Base-by-base conservation (phyloP, 768 basidiomycete species). In the Austroboletus eburneus region DNA sequence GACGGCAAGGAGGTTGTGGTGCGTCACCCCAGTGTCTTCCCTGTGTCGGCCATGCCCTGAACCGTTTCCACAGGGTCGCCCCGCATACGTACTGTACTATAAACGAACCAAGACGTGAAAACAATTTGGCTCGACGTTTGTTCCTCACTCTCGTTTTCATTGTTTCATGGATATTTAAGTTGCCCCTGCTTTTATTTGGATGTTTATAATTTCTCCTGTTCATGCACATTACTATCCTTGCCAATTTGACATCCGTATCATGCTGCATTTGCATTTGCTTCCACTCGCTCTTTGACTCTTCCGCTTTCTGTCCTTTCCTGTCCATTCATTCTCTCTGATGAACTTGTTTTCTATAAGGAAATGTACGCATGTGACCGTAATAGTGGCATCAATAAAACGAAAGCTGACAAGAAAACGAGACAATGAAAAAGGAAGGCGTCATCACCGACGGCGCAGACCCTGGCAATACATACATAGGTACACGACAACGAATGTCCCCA, bases 1-100 rank as follows among this genome's bases (percentile, higher is more conserved):
- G 82, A 90, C 43, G 72, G 83, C 39, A 86, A 80, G 59, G 85
- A 93, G 62, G 87, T 96, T 5, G 86, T 91, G 42, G 91, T 94
- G 59, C 55, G 87, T 74, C 6, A 63, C 21, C n/a, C n/a, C 9
- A 17, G 8, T n/a, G 34, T 22, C n/a, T 38, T 14, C 24, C n/a
- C 12, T 16, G 12, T 34, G 6, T 35, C 13, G 9, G 24, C n/a
- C 24, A 13, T 32, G 23, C 16, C 35, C 38, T 48, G 54, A 69
- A 72, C 63, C 14, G 5, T 49, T 18, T 55, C 30, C 70, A 49
- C 72, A 86, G 73, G 76, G 76, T 29, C 75, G 74, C 25, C 77
- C 76, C 6, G 88, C 88, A 58, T 91, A 91, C 58, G 85, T 91
- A 36, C 67, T 91, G 64, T 91, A 87, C 64, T 91, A 87, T 69